Percentiles rank a stretch among this genome's conserved stretches.
These are phyloP conservation scores for Wickerhamiella sorbophila DNA, from an alignment of 805 yeast species.

Conservation along the genomic window DNA sequence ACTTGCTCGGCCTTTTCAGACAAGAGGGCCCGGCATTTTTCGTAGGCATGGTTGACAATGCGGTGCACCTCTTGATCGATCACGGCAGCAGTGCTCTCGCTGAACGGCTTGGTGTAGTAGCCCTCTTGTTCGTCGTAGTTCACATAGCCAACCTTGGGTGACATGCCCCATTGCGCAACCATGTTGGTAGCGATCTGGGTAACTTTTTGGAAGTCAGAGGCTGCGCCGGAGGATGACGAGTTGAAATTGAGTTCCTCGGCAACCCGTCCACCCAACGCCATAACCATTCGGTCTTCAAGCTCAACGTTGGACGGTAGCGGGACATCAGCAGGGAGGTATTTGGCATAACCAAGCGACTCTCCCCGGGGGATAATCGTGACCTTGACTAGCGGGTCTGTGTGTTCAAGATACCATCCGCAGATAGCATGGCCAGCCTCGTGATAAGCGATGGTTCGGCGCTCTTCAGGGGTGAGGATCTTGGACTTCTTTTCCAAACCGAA, in stretches of 20 bases:
- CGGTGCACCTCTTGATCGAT: slow-evolving; percentile 77
- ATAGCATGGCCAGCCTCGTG: slow-evolving; percentile 99
- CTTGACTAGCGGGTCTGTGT: slow-evolving; percentile 86
- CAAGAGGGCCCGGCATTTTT: slow-evolving; percentile 52
- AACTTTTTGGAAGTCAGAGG: slow-evolving; percentile 92
- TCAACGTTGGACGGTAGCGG: slow-evolving; percentile 66
- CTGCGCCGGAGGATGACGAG: slow-evolving; percentile 91
- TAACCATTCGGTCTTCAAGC: slow-evolving; percentile 78
- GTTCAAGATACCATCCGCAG: slow-evolving; percentile 89
- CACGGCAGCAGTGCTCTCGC: slow-evolving; percentile 67
- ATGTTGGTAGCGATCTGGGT: slow-evolving; percentile 85
- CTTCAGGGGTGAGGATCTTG: slow-evolving; percentile 68
- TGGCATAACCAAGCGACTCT: slow-evolving; percentile 94
- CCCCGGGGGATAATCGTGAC: slow-evolving; percentile 97
- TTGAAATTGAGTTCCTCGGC: slow-evolving; percentile 86
- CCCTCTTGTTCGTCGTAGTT: slow-evolving; percentile 56
- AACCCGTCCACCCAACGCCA: slow-evolving; percentile 96
- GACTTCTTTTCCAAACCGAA: slow-evolving; percentile 92
- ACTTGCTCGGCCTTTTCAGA: slow-evolving; percentile 60
- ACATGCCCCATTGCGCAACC: slow-evolving; percentile 92
- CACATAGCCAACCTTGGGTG: slow-evolving; percentile 70
- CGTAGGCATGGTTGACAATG: slow-evolving; percentile 63
- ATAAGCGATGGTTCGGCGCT: slow-evolving; percentile 81
- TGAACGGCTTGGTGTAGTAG: slow-evolving; percentile 69
- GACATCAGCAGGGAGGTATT: slow-evolving; percentile 87